Base-by-base conservation (phyloP, 345 rosid genomes). In the Citrus reticulata region DNA sequence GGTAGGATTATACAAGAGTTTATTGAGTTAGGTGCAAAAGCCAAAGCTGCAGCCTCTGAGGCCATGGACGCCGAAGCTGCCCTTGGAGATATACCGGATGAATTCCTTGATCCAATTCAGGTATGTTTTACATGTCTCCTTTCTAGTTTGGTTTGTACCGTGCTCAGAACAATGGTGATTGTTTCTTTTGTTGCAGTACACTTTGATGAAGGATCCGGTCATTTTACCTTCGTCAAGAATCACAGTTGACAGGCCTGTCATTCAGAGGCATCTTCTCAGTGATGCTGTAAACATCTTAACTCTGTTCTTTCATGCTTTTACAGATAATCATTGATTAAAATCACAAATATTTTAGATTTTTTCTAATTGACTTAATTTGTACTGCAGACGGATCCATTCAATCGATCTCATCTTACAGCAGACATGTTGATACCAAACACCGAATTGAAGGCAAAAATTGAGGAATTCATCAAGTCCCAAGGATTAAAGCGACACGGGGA, bases 191-290 rank as follows among this genome's bases (percentile, higher is more conserved):
- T 60, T 83, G 87, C 88, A 97, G 99, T 94, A 77, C 83, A 92
- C 98, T 7, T 78, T 94, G 81, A 97, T 97, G 99, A 97, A 93
- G 90, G 98, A 97, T 87, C 99, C 99, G 19, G 99, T 97, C 79
- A 90, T 93, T 77, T 89, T 97, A 84, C 99, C 99, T 65, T 91
- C 95, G 74, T 94, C 99, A 25, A 93, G 86, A 80, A 94, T 85
- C 82, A 97, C 91, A 35, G 88, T 94, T 42, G 98, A 97, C 84
- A 82, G 97, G 70, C 92, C 98, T 32, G 97, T 94, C 70, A 97
- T 97, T 77, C 98, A 94, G 77, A 94, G 99, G 82, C 99, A 97
- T 93, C 99, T 97, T 84, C 93, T 97, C 20, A 97, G 99, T 30
- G 98, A 97, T 81, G 82, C 78, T 19, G 99, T 93, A 87, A 9